A percentile compares a stretch with the other conserved stretches of the same genome.
These are phyloP conservation scores for Cystofilobasidium capitatum DNA, from an alignment of 768 basidiomycete species.

Conservation along the genomic window DNA sequence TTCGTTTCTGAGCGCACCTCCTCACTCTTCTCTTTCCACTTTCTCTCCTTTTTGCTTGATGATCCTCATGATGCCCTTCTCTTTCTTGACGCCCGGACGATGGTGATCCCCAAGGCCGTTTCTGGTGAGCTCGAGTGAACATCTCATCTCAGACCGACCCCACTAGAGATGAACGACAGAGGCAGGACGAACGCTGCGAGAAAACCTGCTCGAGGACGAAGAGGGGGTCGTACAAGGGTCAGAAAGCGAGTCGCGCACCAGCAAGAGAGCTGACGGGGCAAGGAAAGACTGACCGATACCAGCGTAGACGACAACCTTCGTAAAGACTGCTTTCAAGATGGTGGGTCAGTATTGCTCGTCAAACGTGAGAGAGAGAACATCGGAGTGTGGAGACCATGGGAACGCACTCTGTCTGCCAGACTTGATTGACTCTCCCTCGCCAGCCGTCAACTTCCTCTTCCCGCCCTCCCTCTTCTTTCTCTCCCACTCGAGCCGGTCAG, in stretches of 20 bases:
- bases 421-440: conserved; percentile 4
- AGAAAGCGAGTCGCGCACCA: not conserved
- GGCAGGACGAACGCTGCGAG: not conserved
- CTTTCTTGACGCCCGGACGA: no score
- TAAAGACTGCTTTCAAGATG: not conserved
- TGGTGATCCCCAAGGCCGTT: no score
- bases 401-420: conserved; percentile 1
- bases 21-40: not conserved
- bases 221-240: no score
- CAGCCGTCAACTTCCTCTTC: not conserved
- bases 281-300: not conserved
- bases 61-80: not conserved
- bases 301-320: not conserved
- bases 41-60: not conserved
- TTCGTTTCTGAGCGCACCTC: conserved; percentile 51
- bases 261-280: not conserved
- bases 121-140: no score
- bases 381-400: not conserved
- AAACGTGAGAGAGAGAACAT: not conserved
- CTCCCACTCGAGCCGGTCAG: conserved; percentile 3
- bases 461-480: not conserved
- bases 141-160: not conserved
- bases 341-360: not conserved
- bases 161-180: not conserved
- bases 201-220: not conserved